Conservation (phyloP, 2,329 filamentous ascomycete species). For the Hymenoscyphus repandus region DNA sequence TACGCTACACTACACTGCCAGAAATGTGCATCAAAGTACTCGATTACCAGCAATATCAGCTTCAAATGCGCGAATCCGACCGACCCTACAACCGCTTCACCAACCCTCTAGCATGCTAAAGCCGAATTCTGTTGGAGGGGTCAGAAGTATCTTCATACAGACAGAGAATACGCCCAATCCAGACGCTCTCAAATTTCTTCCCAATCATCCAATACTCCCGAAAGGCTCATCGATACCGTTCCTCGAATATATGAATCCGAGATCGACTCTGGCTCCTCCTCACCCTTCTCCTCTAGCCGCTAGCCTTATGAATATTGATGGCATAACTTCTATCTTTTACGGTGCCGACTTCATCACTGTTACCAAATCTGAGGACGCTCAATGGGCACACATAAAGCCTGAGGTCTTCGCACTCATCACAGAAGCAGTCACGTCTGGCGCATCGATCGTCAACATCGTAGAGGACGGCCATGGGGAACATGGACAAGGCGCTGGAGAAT, state of each 20-base stretch:
- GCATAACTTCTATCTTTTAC: conserved; percentile 92
- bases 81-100: conserved; percentile 37
- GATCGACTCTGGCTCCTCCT: conserved; percentile 81
- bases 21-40: conserved; percentile 38
- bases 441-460: conserved; percentile 69
- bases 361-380: conserved; percentile 79
- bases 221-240: conserved; percentile 67
- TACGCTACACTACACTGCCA: conserved; percentile 26
- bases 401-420: conserved; percentile 95
- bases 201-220: conserved; percentile 82
- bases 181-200: conserved; percentile 95
- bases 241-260: conserved; percentile 86
- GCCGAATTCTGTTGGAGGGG: conserved; percentile 35
- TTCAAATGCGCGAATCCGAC: conserved; percentile 41
- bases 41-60: conserved; percentile 42
- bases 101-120: conserved; percentile 37
- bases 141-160: conserved; percentile 92
- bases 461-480: conserved; percentile 53
- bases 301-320: conserved; percentile 87
- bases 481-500: conserved; percentile 42
- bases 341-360: conserved; percentile 95
- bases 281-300: conserved; percentile 88
- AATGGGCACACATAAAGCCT: conserved; percentile 92
- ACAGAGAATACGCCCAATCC: conserved; percentile 90
- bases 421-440: conserved; percentile 79